Percentiles rank a stretch among this genome's conserved stretches.
Evolutionary conservation across 306 rosid species (phyloP).

Genomic region (Datisca glomerata): DNA sequence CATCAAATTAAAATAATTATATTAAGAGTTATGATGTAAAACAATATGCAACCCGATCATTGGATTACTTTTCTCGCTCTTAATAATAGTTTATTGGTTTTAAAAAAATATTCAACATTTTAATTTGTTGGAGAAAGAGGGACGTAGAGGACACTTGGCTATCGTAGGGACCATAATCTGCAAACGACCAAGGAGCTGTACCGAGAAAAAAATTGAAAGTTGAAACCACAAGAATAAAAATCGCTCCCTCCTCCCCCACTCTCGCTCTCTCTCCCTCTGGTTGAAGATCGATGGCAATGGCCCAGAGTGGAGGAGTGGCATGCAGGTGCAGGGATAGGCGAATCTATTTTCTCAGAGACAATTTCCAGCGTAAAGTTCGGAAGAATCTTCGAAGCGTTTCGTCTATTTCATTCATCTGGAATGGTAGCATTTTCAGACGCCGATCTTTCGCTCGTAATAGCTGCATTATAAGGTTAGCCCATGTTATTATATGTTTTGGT

Average conservation of each 20-base stretch:
- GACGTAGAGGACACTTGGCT: too few relatives aligned
- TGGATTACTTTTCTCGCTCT: too few relatives aligned
- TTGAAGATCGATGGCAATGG: slow-evolving; percentile 11
- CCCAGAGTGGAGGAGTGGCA: slow-evolving; percentile 12
- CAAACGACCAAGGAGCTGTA: background rate
- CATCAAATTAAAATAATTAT: too few relatives aligned
- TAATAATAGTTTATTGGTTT: too few relatives aligned
- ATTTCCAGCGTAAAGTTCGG: slow-evolving; percentile 2
- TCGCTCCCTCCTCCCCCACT: background rate
- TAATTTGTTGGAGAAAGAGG: too few relatives aligned
- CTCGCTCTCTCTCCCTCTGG: background rate
- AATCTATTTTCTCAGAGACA: slow-evolving; percentile 7
- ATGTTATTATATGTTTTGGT: background rate
- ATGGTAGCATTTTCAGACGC: slow-evolving; percentile 4
- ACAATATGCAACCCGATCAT: too few relatives aligned
- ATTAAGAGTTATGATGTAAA: too few relatives aligned
- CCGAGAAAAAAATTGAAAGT: background rate
- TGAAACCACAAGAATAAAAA: background rate
- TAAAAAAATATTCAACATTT: too few relatives aligned
- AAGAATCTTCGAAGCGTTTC: slow-evolving; percentile 17
- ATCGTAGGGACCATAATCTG: background rate
- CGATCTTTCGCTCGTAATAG: slow-evolving; percentile 5
- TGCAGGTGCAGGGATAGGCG: slow-evolving; percentile 8
- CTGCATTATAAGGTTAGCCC: slow-evolving; percentile 18
- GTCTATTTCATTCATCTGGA: slow-evolving; percentile 10